These are phyloP conservation scores for Exophiala lecanii-corni DNA, from an alignment of 2,329 filamentous ascomycete genomes.

Conservation along the genomic window DNA sequence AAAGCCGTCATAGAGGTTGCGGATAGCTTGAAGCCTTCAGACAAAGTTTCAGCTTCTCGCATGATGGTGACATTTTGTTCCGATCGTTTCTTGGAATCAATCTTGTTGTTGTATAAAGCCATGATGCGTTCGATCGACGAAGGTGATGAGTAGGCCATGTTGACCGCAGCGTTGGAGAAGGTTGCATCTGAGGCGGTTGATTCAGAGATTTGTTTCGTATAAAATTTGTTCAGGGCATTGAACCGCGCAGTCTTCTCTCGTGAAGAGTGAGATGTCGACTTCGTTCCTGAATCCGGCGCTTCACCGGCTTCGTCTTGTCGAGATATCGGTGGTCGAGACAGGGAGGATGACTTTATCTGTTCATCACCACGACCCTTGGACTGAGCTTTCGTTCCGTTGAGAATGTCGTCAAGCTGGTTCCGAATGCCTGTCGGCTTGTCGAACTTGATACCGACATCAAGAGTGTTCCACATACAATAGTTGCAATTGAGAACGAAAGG, in stretches of 20 bases:
- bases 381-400: constrained; percentile 37
- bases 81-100: constrained; percentile 54
- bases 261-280: neutral
- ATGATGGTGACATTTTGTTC: constrained; percentile 67
- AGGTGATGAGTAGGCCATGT: constrained; percentile 59
- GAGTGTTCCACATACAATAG: constrained; percentile 89
- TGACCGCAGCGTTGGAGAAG: constrained; percentile 48
- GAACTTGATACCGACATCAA: constrained; percentile 85
- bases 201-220: constrained; percentile 70
- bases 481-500: constrained; percentile 79
- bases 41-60: constrained; percentile 67
- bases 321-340: constrained; percentile 15
- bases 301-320: constrained; percentile 26
- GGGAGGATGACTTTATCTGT: constrained; percentile 15
- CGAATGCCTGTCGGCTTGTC: constrained; percentile 84
- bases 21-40: constrained; percentile 67
- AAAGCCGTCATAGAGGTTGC: neutral
- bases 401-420: constrained; percentile 68
- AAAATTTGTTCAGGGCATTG: constrained; percentile 44
- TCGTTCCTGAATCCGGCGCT: constrained; percentile 55
- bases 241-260: neutral
- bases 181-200: constrained; percentile 45
- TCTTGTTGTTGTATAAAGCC: constrained; percentile 71
- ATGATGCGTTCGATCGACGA: constrained; percentile 82
- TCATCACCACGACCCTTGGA: constrained; percentile 21